Conservation (phyloP, 2,329 filamentous ascomycete genomes). For the Colletotrichum siamense region DNA sequence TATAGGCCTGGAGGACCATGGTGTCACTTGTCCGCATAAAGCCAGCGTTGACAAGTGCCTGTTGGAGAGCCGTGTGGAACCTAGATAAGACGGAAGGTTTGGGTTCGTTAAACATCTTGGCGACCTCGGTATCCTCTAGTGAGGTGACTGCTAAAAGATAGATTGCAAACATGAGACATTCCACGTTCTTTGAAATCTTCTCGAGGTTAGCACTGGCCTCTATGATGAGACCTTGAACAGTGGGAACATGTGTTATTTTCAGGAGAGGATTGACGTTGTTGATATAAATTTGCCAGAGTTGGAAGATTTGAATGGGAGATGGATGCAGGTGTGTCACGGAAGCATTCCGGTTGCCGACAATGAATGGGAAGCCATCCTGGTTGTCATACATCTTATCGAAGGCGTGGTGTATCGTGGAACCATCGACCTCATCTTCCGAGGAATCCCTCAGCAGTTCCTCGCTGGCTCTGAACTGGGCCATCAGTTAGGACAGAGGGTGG, state of each 20-base stretch:
- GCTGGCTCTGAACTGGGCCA: slow-evolving; percentile 52
- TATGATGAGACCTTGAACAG: slow-evolving; percentile 68
- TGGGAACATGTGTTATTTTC: slow-evolving; percentile 72
- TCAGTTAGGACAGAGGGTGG: background rate
- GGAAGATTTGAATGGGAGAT: slow-evolving; percentile 63
- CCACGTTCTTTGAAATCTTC: slow-evolving; percentile 60
- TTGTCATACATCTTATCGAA: slow-evolving; percentile 65
- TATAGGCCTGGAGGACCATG: slow-evolving; percentile 69
- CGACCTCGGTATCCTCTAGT: slow-evolving; percentile 59
- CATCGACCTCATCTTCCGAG: slow-evolving; percentile 62
- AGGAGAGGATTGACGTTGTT: slow-evolving; percentile 73
- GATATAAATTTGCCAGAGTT: slow-evolving; percentile 73
- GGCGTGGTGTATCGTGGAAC: slow-evolving; percentile 60
- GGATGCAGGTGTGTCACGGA: slow-evolving; percentile 57
- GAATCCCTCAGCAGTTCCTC: slow-evolving; percentile 57
- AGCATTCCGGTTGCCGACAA: slow-evolving; percentile 50
- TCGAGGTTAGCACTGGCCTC: slow-evolving; percentile 62
- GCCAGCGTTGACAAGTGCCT: slow-evolving; percentile 69
- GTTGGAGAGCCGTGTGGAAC: slow-evolving; percentile 65
- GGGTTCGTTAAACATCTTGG: slow-evolving; percentile 56
- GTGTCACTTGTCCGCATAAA: slow-evolving; percentile 72
- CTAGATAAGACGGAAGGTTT: slow-evolving; percentile 55
- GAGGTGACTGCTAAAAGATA: slow-evolving; percentile 65
- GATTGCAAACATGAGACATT: slow-evolving; percentile 72
- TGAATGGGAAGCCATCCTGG: slow-evolving; percentile 63